Evolutionary conservation across 1,284 basidiomycete genomes (phyloP), one percentile per base, ranked within the genome.

Genomic region (Cryptococcus sp.): DNA sequence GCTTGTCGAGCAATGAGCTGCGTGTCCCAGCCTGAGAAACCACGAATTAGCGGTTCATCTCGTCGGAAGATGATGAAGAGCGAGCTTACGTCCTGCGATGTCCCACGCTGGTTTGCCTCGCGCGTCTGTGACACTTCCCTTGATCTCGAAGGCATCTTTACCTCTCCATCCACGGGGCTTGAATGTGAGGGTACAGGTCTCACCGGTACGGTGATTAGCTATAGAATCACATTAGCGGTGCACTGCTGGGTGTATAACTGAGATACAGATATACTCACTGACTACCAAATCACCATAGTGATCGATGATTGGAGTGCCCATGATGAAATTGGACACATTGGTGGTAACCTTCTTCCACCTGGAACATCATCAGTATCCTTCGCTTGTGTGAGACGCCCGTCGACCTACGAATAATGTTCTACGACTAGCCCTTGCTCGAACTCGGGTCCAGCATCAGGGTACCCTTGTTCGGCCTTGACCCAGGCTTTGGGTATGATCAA

Each of bases 211-310:
- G 73, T 98, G 94, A 71, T 98, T 98, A 38, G 87, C 86, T 91
- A 73, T 49, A 78, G 77, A 62, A 74, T 67, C 52, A n/a, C 23
- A 50, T 62, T 48, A 52, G 50, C 45, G 40, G 35, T 22, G 47
- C 23, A 40, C 52, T 5, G 13, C 15, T 17, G 25, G 23, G 27
- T 38, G 27, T 25, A 50, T 11, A 17, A 42, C 27, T 35, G 27
- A 43, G 43, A 38, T 25, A 5, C 16, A 43, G 40, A 52, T 17
- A 16, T 15, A 68, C 69, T 45, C 5, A 85, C 88, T 79, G 69
- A 95, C 90, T 58, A 86, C 84, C 87, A 96, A 92, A 70, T 96
- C 90, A 20, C 93, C 94, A 70, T 95, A 97, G 81, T 99, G 95
- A 75, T 98, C 95, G 64, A 98, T 98, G 23, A 91, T 91, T 0